Percentiles rank a stretch among this genome's conserved stretches.
phyloP scores from a whole-genome alignment of 176 grass and related monocot species.

The Oryza brachyantha region DNA sequence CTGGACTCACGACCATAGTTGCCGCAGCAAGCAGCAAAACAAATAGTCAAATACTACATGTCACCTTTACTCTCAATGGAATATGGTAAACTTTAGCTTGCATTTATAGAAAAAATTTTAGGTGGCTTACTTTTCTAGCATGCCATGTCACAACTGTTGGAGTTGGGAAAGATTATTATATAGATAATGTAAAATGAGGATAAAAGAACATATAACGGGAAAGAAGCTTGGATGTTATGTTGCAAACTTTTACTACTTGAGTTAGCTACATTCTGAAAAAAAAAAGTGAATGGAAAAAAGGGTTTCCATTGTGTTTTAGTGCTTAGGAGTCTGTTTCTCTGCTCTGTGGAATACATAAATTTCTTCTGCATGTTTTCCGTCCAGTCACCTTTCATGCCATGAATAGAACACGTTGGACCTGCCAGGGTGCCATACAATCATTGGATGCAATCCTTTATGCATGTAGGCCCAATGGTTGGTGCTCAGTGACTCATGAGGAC shows the following conservation, averaged over 20 bases:
- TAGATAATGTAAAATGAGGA: not conserved
- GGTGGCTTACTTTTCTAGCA: not conserved
- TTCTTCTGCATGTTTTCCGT: slow-evolving; percentile 2
- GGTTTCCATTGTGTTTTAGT: not conserved
- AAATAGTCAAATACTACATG: not conserved
- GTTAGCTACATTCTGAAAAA: not conserved
- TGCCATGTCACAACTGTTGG: not conserved
- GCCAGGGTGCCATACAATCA: not conserved
- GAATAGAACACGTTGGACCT: not conserved
- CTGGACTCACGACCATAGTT: not conserved
- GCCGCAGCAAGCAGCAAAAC: not conserved
- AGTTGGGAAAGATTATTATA: not conserved
- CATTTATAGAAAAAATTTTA: not conserved
- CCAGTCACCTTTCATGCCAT: not conserved
- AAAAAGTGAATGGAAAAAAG: not conserved
- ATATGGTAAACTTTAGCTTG: not conserved
- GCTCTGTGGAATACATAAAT: not conserved
- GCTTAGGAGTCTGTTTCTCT: not conserved
- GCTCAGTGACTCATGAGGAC: not conserved
- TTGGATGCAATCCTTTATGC: not conserved
- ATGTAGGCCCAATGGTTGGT: slow-evolving; percentile 13
- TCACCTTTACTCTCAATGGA: not conserved
- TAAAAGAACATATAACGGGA: not conserved
- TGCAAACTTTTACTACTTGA: not conserved
- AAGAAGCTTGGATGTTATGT: not conserved